Evolutionary conservation across 1,139 yeast species (phyloP), one percentile per base, ranked within the genome.

Genomic region (Yamadazyma sp.): DNA sequence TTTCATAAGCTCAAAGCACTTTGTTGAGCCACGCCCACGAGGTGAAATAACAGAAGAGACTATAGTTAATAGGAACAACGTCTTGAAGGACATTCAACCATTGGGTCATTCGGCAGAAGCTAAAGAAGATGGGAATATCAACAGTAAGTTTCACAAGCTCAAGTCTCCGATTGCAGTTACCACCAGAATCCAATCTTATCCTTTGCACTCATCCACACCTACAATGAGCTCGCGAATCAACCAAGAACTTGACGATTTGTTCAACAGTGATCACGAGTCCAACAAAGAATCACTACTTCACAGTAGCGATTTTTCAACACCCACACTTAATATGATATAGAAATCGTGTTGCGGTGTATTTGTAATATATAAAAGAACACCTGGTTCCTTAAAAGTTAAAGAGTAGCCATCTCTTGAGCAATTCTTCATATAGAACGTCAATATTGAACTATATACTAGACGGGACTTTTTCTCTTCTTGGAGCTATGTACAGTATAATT

Each of bases 1-100:
- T 52, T 54, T 67, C 32, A 45, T 57, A 7, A 46, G 43, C 2
- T 42, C 38, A 20, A 43, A 48, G 6, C 67, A 62, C 42, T 48
- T 55, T 37, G 34, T 47, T 1, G 37, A 47, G 11, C 23, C 26
- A 17, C 13, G 17, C 13, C 46, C 50, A 3, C 29, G 50, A 13
- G 35, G 31, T 4, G 13, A 16, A n/a, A 22, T 31, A 15, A 11
- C 14, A 9, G 29, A 27, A 15, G 14, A n/a, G 10, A 13, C 10
- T 26, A n/a, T n/a, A n/a, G n/a, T n/a, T n/a, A n/a, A n/a, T n/a
- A n/a, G n/a, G n/a, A n/a, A n/a, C n/a, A n/a, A n/a, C n/a, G n/a
- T n/a, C n/a, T n/a, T n/a, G n/a, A 18, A 18, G 21, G 21, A 18
- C 21, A 18, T 18, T n/a, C n/a, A n/a, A n/a, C n/a, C n/a, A n/a